Conservation (phyloP, 2,329 filamentous ascomycete genomes). For the Monosporascus ibericus region DNA sequence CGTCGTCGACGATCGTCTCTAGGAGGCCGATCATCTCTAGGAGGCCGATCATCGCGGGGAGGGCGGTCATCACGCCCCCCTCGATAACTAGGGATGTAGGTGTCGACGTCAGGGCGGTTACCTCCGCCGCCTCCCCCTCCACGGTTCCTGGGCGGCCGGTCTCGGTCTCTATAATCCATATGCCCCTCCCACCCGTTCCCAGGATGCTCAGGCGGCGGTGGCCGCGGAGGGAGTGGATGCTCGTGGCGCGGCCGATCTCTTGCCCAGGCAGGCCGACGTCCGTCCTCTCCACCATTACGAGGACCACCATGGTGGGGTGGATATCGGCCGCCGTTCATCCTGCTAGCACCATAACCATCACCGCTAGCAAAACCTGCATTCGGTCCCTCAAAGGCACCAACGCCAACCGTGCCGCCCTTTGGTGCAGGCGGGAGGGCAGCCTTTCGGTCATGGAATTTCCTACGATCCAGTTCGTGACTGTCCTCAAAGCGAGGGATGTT, state of each 20-base stretch:
- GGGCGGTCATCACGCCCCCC: constrained; percentile 30
- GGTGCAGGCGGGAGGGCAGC: constrained; percentile 83
- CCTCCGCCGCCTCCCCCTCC: constrained; percentile 22
- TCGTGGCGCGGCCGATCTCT: constrained; percentile 36
- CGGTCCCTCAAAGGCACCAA: constrained; percentile 50
- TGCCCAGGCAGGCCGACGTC: constrained; percentile 47
- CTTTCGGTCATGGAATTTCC: constrained; percentile 83
- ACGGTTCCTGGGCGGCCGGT: constrained; percentile 25
- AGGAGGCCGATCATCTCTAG: constrained; percentile 27
- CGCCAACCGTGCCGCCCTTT: constrained; percentile 82
- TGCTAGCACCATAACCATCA: constrained; percentile 43
- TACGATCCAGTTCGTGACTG: constrained; percentile 91
- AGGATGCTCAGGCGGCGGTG: constrained; percentile 39
- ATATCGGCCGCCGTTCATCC: constrained; percentile 41
- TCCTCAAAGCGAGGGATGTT: constrained; percentile 92
- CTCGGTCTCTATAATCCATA: constrained; percentile 33
- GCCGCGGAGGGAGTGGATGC: constrained; percentile 41
- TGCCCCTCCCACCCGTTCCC: constrained; percentile 29
- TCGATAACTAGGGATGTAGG: constrained; percentile 44
- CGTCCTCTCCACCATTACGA: constrained; percentile 31
- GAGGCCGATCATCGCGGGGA: constrained; percentile 29
- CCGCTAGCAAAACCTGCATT: constrained; percentile 45
- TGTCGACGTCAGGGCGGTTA: constrained; percentile 36
- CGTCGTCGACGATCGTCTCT: constrained; percentile 29
- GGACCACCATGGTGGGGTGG: constrained; percentile 27